Evolutionary conservation across 371 early-diverging fungal genomes (phyloP).

Genomic region (Rhizopus sp.): DNA sequence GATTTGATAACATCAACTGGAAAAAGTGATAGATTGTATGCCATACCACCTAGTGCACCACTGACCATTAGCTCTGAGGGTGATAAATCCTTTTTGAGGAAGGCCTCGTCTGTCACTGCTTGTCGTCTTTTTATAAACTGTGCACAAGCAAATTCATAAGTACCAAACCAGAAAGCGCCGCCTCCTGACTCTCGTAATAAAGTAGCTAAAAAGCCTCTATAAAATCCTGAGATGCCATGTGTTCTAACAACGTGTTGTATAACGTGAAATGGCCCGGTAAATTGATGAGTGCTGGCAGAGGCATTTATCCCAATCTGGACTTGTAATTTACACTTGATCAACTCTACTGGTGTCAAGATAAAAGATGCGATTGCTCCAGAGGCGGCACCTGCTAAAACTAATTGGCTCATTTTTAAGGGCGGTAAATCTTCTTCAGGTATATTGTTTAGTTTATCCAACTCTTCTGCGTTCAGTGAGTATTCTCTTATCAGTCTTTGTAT

Average conservation of each 20-base stretch:
- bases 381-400: conserved; percentile 82
- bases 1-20: conserved; percentile 96
- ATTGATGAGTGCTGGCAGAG: conserved; percentile 27
- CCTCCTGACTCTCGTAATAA: conserved; percentile 90
- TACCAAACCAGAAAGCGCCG: conserved; percentile 95
- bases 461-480: conserved; percentile 19
- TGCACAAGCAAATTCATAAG: conserved; percentile 81
- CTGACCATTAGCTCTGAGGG: conserved; percentile 77
- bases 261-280: conserved; percentile 75
- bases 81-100: conserved; percentile 62
- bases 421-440: conserved; percentile 29
- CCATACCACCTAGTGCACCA: conserved; percentile 93
- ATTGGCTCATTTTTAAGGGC: conserved; percentile 58
- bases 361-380: conserved; percentile 88
- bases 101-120: conserved; percentile 14
- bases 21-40: conserved; percentile 86
- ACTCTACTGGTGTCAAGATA: conserved; percentile 92
- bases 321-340: conserved; percentile 95
- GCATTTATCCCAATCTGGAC: conserved; percentile 62
- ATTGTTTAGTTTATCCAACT: conserved; percentile 11
- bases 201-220: conserved; percentile 89
- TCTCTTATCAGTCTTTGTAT: conserved; percentile 72
- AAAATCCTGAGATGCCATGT: conserved; percentile 82
- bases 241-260: conserved; percentile 65
- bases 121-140: conserved; percentile 56